These are phyloP conservation scores for Penicillium simplicissimum DNA, from an alignment of 495 filamentous ascomycete species.

Conservation along the genomic window DNA sequence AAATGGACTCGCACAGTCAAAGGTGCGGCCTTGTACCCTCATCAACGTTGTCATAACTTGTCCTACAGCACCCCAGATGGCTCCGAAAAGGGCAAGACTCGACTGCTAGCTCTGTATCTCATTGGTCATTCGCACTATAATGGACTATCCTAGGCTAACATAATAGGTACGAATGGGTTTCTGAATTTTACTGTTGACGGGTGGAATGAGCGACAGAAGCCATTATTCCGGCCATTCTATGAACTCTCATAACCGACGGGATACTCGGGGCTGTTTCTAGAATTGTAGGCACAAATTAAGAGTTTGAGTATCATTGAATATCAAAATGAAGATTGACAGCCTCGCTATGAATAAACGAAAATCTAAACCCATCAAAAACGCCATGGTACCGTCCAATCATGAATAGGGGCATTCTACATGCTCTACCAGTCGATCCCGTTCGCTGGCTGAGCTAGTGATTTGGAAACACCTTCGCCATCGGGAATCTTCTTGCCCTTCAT, in stretches of 20 bases:
- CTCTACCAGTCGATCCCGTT: constrained; percentile 68
- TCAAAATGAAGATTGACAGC: neutral
- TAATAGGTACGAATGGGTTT: too few relatives aligned
- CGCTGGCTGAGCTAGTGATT: constrained; percentile 44
- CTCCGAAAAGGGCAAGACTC: neutral
- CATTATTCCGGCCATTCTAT: neutral
- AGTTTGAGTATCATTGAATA: neutral
- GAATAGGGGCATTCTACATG: neutral
- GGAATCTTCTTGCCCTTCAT: constrained; percentile 59
- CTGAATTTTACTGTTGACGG: too few relatives aligned
- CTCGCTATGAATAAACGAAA: neutral
- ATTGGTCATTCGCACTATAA: neutral
- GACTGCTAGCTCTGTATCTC: neutral
- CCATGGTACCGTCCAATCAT: neutral
- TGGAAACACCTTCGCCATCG: constrained; percentile 47
- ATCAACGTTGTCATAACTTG: neutral
- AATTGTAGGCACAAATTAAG: neutral
- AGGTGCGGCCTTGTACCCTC: neutral
- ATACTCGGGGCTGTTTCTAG: neutral
- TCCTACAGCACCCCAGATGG: neutral
- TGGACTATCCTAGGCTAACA: too few relatives aligned
- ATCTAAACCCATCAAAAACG: neutral
- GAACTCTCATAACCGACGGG: neutral
- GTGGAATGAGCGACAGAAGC: neutral
- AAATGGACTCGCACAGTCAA: neutral